These are phyloP conservation scores for Suhomyces anneliseae DNA, from an alignment of 1,139 yeast species.

Conservation along the genomic window DNA sequence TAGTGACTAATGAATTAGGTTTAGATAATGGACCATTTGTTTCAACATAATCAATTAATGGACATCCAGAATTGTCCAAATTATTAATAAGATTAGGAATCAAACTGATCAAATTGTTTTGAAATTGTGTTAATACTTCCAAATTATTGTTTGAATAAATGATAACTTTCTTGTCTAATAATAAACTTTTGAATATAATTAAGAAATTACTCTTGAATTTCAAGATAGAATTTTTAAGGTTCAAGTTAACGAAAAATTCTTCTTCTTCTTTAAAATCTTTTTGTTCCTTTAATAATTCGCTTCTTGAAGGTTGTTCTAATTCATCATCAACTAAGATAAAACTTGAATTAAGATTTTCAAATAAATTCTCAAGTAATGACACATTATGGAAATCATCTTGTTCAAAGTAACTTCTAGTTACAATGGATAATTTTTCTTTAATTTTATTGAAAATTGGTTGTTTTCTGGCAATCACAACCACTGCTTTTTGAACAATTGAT, in stretches of 20 bases:
- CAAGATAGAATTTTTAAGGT: constrained; percentile 63
- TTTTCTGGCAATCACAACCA: constrained; percentile 75
- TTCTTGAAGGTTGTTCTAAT: constrained; percentile 11
- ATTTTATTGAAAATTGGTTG: constrained; percentile 88
- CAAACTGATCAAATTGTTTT: constrained; percentile 68
- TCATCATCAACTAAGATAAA: constrained; percentile 28
- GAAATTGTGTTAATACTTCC: constrained; percentile 76
- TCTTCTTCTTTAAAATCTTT: constrained; percentile 31
- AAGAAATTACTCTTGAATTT: constrained; percentile 63
- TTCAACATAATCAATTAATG: constrained; percentile 59
- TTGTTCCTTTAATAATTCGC: constrained; percentile 9
- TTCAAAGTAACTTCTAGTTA: constrained; percentile 80
- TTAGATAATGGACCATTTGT: constrained; percentile 49
- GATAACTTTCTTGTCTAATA: constrained; percentile 69
- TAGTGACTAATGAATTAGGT: constrained; percentile 73
- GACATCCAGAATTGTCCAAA: constrained; percentile 79
- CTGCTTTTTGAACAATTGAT: constrained; percentile 87
- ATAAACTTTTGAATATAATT: constrained; percentile 69
- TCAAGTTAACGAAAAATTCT: constrained; percentile 69
- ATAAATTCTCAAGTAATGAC: constrained; percentile 65
- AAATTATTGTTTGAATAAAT: constrained; percentile 77
- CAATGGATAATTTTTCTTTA: constrained; percentile 85
- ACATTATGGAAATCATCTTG: constrained; percentile 78
- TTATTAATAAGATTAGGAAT: constrained; percentile 76
- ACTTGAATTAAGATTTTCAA: constrained; percentile 61